Evolutionary conservation across 78 protist genomes (phyloP), one percentile per base, ranked within the genome.

Genomic region (Parvularia atlantis): DNA sequence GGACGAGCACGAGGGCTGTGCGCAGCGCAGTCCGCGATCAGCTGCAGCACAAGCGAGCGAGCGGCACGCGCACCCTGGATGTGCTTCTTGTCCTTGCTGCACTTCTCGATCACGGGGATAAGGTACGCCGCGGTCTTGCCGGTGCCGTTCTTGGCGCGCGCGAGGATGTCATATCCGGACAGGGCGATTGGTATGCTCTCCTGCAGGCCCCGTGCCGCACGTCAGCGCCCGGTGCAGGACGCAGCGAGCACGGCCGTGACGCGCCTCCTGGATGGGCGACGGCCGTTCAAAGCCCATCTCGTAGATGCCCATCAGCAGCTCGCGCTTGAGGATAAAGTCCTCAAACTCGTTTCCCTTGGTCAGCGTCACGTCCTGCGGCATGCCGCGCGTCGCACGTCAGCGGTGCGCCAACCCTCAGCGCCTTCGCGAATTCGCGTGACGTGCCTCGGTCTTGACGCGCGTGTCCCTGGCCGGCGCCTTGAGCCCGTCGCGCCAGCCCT

Each of bases 101-200:
- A 54, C 56, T 66, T 70, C 78, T 97, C 93, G 6, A 97, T 73
- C 24, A 72, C 73, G 31, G 99, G 99, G 37, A 97, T 87, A 20
- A 87, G 48, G 78, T 84, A 97, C 7, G 97, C 76, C 0, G 89
- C 98, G 13, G 99, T 94, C 84, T 97, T 97, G 37, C 99, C 99
- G 1, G 99, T 97, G 6, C 99, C 99, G 82, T 97, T 97, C 83
- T 97, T 97, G 31, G 99, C 98, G 33, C 99, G 77, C 0, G 95
- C 96, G 24, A 96, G 81, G 59, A 96, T 88, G 66, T 93, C 93
- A 10, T 54, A 46, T 7, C 96, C 93, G 3, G 88, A 66, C 24
- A 94, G 76, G 1, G 95, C 96, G 26, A 79, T 56, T 22, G 97
- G 97, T 46, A 94, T 94, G 73, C 89, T 58, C 59, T 87, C 95